A percentile compares a stretch with the other conserved stretches of the same genome.
Conservation (phyloP, 352 stramenopile species). For the Phytophthora pluvialis region DNA sequence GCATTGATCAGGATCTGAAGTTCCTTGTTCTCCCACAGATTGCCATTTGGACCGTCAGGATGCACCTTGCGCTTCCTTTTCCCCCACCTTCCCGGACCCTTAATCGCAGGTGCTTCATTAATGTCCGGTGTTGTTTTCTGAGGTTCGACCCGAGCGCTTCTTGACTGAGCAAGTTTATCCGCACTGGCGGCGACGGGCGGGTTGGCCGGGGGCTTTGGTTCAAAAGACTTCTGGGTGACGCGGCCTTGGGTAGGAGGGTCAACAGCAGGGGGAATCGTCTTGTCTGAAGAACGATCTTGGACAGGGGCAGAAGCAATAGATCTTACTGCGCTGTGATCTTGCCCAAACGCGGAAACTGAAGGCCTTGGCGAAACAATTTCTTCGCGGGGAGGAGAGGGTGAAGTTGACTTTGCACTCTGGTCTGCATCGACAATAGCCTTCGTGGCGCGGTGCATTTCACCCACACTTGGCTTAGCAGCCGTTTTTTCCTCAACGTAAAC, state of each 20-base stretch:
- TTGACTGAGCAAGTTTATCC: neutral
- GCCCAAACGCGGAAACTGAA: neutral
- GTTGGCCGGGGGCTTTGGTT: neutral
- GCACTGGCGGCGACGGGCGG: neutral
- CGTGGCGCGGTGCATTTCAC: neutral
- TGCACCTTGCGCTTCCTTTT: conserved; percentile 36
- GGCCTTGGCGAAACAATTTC: neutral
- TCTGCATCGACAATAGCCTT: neutral
- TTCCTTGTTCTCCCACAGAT: conserved; percentile 43
- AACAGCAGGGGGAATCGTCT: neutral
- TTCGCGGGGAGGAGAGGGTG: neutral
- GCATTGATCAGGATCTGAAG: conserved; percentile 40
- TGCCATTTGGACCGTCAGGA: conserved; percentile 28
- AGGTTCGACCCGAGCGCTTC: neutral
- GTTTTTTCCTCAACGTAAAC: neutral
- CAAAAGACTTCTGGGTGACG: neutral
- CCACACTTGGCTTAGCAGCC: conserved; percentile 1
- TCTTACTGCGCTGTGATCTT: neutral
- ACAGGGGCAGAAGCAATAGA: neutral
- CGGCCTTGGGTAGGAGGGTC: neutral
- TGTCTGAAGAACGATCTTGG: neutral
- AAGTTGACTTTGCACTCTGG: neutral
- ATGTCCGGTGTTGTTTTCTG: neutral
- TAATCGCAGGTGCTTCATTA: neutral
- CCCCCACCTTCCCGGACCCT: neutral